Conservation (phyloP, 2,329 filamentous ascomycete species). For the Grosmannia penicillata region DNA sequence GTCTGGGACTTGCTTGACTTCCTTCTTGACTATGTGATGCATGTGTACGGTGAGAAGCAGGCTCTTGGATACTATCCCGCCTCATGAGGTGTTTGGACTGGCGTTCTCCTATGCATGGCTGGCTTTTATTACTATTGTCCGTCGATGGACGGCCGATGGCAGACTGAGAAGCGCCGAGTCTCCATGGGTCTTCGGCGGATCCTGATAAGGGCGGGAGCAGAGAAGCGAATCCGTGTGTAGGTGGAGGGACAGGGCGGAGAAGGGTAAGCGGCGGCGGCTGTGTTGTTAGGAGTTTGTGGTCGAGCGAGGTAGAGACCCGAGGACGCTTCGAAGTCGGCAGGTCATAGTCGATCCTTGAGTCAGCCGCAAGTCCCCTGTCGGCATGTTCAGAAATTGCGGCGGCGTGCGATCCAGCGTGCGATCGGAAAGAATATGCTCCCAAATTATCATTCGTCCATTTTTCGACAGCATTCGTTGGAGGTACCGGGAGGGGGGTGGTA, state of each 20-base stretch:
- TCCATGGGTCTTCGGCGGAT: background rate
- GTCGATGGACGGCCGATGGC: background rate
- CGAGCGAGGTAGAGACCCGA: background rate
- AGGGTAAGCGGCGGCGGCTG: conserved; percentile 1
- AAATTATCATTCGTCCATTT: too few relatives aligned
- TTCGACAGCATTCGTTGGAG: too few relatives aligned
- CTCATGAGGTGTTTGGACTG: background rate
- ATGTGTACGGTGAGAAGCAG: conserved; percentile 8
- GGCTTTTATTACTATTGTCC: conserved; percentile 1
- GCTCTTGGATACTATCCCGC: conserved; percentile 1
- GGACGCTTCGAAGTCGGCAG: background rate
- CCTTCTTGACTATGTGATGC: conserved; percentile 6
- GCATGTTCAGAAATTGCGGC: background rate
- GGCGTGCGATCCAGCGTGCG: too few relatives aligned
- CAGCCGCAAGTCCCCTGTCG: background rate
- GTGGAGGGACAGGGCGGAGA: conserved; percentile 10
- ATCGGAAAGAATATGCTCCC: background rate
- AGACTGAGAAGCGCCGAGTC: background rate
- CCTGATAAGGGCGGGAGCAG: conserved; percentile 1
- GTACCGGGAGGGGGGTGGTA: too few relatives aligned
- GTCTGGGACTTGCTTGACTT: conserved; percentile 3
- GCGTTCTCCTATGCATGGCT: background rate
- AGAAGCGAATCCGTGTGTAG: conserved; percentile 11
- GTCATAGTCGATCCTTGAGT: too few relatives aligned
- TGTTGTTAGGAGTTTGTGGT: background rate